Evolutionary conservation across 805 yeast genomes (phyloP).

Genomic region (Ogataea naganishii): DNA sequence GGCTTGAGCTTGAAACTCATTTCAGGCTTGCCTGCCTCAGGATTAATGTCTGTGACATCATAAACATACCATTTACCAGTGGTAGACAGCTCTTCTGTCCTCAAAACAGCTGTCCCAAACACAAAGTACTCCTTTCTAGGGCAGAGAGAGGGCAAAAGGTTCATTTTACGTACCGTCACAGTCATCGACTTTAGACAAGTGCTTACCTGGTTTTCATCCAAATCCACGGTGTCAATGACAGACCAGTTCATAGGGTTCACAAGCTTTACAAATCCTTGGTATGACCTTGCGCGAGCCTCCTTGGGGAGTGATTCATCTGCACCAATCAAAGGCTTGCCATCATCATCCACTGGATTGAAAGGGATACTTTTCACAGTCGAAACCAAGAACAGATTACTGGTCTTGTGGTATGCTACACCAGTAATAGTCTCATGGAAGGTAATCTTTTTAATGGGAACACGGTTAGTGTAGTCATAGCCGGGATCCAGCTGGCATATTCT

Average conservation of each 20-base stretch:
- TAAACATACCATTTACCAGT: slow-evolving; percentile 69
- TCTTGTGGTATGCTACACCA: slow-evolving; percentile 60
- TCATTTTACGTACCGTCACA: slow-evolving; percentile 25
- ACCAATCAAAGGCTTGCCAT: slow-evolving; percentile 56
- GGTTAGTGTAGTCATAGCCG: slow-evolving; percentile 44
- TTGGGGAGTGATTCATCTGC: slow-evolving; percentile 27
- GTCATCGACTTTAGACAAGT: slow-evolving; percentile 46
- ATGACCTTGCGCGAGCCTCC: slow-evolving; percentile 47
- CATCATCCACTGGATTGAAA: slow-evolving; percentile 67
- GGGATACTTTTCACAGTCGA: slow-evolving; percentile 52
- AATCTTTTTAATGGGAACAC: slow-evolving; percentile 48
- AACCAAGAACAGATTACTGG: slow-evolving; percentile 51
- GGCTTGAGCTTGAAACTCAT: slow-evolving; percentile 71
- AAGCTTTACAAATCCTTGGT: slow-evolving; percentile 52
- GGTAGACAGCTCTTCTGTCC: slow-evolving; percentile 75
- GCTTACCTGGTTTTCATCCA: slow-evolving; percentile 62
- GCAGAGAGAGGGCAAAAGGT: slow-evolving; percentile 20
- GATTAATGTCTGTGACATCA: slow-evolving; percentile 76
- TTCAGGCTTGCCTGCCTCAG: slow-evolving; percentile 83
- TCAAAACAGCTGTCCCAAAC: slow-evolving; percentile 67
- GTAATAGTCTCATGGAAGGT: slow-evolving; percentile 49
- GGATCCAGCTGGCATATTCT: slow-evolving; percentile 44
- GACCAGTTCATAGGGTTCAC: slow-evolving; percentile 73
- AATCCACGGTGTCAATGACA: slow-evolving; percentile 58
- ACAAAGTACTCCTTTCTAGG: slow-evolving; percentile 59